A percentile compares a stretch with the other conserved stretches of the same genome.
Conservation (phyloP, 1,139 yeast species). For the Spencermartinsiella ligniputridi region DNA sequence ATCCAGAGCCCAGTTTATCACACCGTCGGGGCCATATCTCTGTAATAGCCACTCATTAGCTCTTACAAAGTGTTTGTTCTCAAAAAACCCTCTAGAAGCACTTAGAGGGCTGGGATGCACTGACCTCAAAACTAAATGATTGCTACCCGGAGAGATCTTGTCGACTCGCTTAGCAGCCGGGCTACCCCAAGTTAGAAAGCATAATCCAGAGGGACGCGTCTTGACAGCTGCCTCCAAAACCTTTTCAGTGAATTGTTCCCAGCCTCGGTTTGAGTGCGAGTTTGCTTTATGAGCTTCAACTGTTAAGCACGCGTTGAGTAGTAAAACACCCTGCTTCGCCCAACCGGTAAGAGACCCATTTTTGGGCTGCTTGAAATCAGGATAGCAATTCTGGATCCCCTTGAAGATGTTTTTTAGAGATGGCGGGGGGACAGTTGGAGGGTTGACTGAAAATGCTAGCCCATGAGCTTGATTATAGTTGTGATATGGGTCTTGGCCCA, state of each 20-base stretch:
- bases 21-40: slow-evolving; percentile 40
- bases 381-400: slow-evolving; percentile 66
- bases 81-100: slow-evolving; percentile 80
- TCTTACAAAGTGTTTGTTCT: slow-evolving; percentile 61
- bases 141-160: slow-evolving; percentile 35
- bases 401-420: slow-evolving; percentile 85
- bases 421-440: slow-evolving; percentile 86
- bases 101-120: slow-evolving; percentile 96
- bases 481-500: slow-evolving; percentile 98
- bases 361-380: slow-evolving; percentile 59
- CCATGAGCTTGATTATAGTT: slow-evolving; percentile 94
- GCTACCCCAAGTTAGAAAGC: slow-evolving; percentile 88
- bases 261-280: slow-evolving; percentile 85
- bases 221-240: slow-evolving; percentile 53
- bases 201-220: slow-evolving; percentile 49
- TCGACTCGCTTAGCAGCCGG: slow-evolving; percentile 80
- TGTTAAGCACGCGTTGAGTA: slow-evolving; percentile 84
- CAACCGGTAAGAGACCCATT: slow-evolving; percentile 72
- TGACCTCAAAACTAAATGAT: slow-evolving; percentile 51
- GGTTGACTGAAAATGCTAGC: slow-evolving; percentile 82
- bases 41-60: slow-evolving; percentile 72
- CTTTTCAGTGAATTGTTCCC: slow-evolving; percentile 86
- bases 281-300: slow-evolving; percentile 93
- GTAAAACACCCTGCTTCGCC: slow-evolving; percentile 84
- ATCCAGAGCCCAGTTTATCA: slow-evolving; percentile 61